phyloP scores from a whole-genome alignment of 805 yeast genomes.

The Metschnikowia henanensis region DNA sequence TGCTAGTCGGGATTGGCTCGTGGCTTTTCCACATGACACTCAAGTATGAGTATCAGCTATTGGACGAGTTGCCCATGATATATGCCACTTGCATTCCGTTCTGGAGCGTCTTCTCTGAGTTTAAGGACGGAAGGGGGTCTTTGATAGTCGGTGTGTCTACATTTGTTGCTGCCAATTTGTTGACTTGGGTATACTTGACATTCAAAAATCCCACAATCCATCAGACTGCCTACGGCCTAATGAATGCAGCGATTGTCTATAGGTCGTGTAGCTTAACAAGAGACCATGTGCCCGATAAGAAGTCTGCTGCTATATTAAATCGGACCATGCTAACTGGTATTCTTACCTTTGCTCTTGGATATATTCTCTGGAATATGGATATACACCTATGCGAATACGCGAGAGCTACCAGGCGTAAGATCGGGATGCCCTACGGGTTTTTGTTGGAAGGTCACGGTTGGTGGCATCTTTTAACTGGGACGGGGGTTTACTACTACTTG shows the following conservation, averaged over 20 bases:
- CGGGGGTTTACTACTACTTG: slow-evolving; percentile 84
- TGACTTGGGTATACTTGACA: slow-evolving; percentile 72
- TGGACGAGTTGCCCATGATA: slow-evolving; percentile 98
- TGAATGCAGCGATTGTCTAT: slow-evolving; percentile 72
- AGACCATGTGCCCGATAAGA: slow-evolving; percentile 50
- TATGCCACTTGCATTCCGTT: slow-evolving; percentile 96
- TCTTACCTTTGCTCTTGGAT: slow-evolving; percentile 67
- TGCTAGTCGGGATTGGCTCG: slow-evolving; percentile 87
- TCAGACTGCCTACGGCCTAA: slow-evolving; percentile 77
- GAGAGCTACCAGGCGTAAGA: slow-evolving; percentile 54
- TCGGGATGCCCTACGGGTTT: slow-evolving; percentile 85
- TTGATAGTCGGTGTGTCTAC: slow-evolving; percentile 48
- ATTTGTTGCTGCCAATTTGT: slow-evolving; percentile 51
- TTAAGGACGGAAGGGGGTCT: slow-evolving; percentile 40
- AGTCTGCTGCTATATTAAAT: slow-evolving; percentile 50
- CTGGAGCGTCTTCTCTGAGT: slow-evolving; percentile 76
- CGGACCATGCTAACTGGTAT: slow-evolving; percentile 61
- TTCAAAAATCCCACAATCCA: slow-evolving; percentile 85
- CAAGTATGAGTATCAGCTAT: slow-evolving; percentile 80
- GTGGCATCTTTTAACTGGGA: slow-evolving; percentile 92
- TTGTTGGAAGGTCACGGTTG: slow-evolving; percentile 92
- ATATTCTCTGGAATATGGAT: slow-evolving; percentile 86
- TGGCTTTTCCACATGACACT: slow-evolving; percentile 98
- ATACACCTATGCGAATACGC: slow-evolving; percentile 71
- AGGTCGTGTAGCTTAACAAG: slow-evolving; percentile 55